Evolutionary conservation across 75 land plant genomes (phyloP).

Genomic region (Pinus taeda): DNA sequence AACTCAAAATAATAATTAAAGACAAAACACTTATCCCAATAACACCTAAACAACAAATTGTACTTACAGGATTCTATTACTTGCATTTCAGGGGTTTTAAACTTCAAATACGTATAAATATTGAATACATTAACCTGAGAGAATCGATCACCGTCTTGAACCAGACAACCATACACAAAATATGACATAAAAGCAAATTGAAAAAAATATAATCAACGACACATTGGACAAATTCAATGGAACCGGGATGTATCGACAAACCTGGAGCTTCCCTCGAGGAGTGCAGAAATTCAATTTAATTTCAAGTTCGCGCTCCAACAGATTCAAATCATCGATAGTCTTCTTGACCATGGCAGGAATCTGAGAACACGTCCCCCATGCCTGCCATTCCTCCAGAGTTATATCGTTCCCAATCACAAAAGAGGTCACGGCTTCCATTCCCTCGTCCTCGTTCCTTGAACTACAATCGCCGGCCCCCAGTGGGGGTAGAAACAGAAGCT

Average conservation of each 20-base stretch:
- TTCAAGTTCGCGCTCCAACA: constrained; percentile 33
- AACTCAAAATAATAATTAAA: too few relatives aligned
- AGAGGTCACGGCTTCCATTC: not conserved
- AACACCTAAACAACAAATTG: too few relatives aligned
- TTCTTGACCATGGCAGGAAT: constrained; percentile 47
- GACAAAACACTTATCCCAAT: too few relatives aligned
- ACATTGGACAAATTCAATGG: not conserved
- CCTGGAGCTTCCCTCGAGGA: constrained; percentile 62
- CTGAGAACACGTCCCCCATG: constrained; percentile 36
- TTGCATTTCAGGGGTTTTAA: too few relatives aligned
- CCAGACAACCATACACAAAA: too few relatives aligned
- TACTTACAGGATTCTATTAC: too few relatives aligned
- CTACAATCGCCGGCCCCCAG: not conserved
- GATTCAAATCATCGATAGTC: constrained; percentile 39
- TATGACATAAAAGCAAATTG: too few relatives aligned
- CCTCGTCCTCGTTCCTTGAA: not conserved
- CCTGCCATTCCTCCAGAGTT: constrained; percentile 47
- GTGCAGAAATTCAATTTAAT: constrained; percentile 55
- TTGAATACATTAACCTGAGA: too few relatives aligned
- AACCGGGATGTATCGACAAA: not conserved
- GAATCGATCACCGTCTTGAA: too few relatives aligned
- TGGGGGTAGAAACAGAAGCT: not conserved
- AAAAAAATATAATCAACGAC: not conserved
- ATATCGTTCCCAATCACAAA: not conserved
- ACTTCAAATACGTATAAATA: too few relatives aligned